Conservation (phyloP, 2,329 filamentous ascomycete species). For the Hymenoscyphus scutula region DNA sequence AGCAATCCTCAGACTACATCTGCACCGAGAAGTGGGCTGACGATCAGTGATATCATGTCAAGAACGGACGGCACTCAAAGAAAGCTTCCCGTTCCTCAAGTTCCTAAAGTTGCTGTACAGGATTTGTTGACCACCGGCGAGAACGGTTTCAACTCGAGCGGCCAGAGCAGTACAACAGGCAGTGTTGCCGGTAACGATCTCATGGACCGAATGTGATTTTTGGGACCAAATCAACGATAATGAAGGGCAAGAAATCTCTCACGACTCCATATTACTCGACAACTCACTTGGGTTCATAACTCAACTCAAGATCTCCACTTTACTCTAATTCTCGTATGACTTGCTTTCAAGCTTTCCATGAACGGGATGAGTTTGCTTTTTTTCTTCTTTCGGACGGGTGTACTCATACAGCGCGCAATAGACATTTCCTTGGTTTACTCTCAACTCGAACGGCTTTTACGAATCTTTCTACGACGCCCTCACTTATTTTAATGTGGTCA, state of each 20-base stretch:
- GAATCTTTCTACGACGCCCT: not conserved
- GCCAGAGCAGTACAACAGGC: conserved; percentile 72
- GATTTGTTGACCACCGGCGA: conserved; percentile 71
- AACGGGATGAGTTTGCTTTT: conserved; percentile 7
- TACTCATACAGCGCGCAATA: conserved; percentile 30
- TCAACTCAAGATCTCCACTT: conserved; percentile 15
- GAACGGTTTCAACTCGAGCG: conserved; percentile 62
- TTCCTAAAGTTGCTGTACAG: conserved; percentile 85
- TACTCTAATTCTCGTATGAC: conserved; percentile 5
- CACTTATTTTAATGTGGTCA: not conserved
- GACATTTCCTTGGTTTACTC: conserved; percentile 19
- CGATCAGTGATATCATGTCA: conserved; percentile 90
- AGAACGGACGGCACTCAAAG: conserved; percentile 82
- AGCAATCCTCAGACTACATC: conserved; percentile 48
- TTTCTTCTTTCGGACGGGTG: conserved; percentile 19
- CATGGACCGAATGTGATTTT: conserved; percentile 50
- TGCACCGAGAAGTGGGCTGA: conserved; percentile 62
- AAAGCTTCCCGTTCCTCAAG: conserved; percentile 86
- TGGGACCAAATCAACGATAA: not conserved
- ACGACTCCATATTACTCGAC: conserved; percentile 4
- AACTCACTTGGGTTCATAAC: not conserved
- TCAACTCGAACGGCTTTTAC: not conserved
- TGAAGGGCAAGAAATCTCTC: conserved; percentile 18
- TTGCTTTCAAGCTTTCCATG: not conserved
- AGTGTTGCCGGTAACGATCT: conserved; percentile 74